Percentiles rank a stretch among this genome's conserved stretches.
phyloP scores from a whole-genome alignment of 129 eudicot genomes.

The Tagetes patula region DNA sequence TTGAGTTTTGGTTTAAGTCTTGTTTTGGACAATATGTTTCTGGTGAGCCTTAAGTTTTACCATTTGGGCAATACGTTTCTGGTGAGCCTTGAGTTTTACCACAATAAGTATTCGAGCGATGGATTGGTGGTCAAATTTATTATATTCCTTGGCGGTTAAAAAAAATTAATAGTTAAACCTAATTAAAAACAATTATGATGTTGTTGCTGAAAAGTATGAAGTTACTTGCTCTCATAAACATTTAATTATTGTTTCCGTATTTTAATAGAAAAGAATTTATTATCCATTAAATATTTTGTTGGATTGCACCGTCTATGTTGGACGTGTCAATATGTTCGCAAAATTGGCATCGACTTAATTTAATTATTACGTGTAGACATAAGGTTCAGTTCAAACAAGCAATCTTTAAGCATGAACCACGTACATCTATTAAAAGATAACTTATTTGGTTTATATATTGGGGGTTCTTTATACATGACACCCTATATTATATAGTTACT shows the following conservation, averaged over 20 bases:
- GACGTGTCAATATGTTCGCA: background rate
- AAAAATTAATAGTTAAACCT: background rate
- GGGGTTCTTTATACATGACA: too few species aligned
- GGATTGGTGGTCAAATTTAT: too few species aligned
- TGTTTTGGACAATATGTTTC: too few species aligned
- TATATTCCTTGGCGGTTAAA: too few species aligned
- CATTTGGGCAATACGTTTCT: too few species aligned
- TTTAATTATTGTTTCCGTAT: background rate
- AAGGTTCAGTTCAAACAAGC: background rate
- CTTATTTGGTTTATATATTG: background rate
- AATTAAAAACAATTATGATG: background rate
- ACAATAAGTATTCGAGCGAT: too few species aligned
- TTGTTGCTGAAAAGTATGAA: background rate
- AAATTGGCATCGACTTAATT: background rate
- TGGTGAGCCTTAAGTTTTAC: too few species aligned
- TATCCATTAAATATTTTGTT: slow-evolving; percentile 6
- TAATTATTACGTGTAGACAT: background rate
- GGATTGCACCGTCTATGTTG: slow-evolving; percentile 9
- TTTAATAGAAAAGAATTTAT: background rate
- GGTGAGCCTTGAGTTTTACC: too few species aligned
- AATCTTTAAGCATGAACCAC: background rate
- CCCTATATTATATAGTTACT: too few species aligned
- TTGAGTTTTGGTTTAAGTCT: too few species aligned
- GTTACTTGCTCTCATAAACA: background rate
- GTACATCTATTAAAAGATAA: background rate